A percentile compares a stretch with the other conserved stretches of the same genome.
These are phyloP conservation scores for Daldinia decipiens DNA, from an alignment of 495 filamentous ascomycete species.

Conservation along the genomic window DNA sequence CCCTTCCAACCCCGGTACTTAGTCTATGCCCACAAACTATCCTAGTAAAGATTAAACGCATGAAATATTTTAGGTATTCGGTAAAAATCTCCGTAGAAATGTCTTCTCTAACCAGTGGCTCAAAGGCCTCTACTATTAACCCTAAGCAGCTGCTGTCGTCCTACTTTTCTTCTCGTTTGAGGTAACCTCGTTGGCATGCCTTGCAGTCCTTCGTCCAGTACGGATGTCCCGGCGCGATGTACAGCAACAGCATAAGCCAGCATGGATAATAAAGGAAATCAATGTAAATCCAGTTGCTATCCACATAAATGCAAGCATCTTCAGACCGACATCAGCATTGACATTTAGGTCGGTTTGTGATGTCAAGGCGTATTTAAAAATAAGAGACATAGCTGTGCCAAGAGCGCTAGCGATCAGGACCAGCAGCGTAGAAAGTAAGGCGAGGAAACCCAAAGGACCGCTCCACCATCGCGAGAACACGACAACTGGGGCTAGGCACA, in stretches of 20 bases:
- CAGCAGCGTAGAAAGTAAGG: slow-evolving; percentile 72
- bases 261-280: slow-evolving; percentile 74
- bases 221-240: slow-evolving; percentile 67
- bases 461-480: slow-evolving; percentile 60
- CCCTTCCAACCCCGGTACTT: background rate
- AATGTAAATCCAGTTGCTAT: slow-evolving; percentile 72
- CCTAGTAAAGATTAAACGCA: slow-evolving; percentile 1
- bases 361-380: slow-evolving; percentile 78
- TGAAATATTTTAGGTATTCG: background rate
- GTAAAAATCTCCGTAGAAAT: background rate
- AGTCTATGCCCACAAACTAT: slow-evolving; percentile 15
- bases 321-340: slow-evolving; percentile 69
- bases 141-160: slow-evolving; percentile 16
- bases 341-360: slow-evolving; percentile 77
- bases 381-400: slow-evolving; percentile 81
- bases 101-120: background rate
- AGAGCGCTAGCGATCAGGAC: slow-evolving; percentile 76
- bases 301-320: slow-evolving; percentile 95
- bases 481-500: slow-evolving; percentile 54
- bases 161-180: slow-evolving; percentile 24
- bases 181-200: slow-evolving; percentile 12
- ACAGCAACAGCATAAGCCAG: slow-evolving; percentile 79
- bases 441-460: slow-evolving; percentile 62
- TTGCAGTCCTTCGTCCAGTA: slow-evolving; percentile 59
- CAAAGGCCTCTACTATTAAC: background rate